These are phyloP conservation scores for Marasmius oreades DNA, from an alignment of 1,284 basidiomycete species.

Conservation along the genomic window DNA sequence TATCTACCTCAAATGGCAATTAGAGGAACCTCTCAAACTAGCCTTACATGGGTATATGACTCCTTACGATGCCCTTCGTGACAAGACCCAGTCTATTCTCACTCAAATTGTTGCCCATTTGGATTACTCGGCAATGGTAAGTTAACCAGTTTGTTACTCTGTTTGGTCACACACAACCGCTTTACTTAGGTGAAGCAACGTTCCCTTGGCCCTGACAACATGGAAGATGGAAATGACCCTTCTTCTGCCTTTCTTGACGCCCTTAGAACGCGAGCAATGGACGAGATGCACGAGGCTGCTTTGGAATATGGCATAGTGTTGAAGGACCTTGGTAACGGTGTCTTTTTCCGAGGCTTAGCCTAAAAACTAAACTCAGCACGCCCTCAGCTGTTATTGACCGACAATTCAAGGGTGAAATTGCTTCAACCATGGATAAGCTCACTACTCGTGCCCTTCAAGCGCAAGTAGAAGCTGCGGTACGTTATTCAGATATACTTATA, in stretches of 20 bases:
- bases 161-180: neutral
- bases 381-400: constrained; percentile 71
- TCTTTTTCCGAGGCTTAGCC: neutral
- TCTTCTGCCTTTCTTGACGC: constrained; percentile 78
- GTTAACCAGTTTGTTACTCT: neutral
- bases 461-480: constrained; percentile 77
- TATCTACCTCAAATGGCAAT: constrained; percentile 80
- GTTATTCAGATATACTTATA: constrained; percentile 20
- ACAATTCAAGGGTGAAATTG: constrained; percentile 81
- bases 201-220: constrained; percentile 67
- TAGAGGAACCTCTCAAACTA: constrained; percentile 73
- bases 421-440: constrained; percentile 77
- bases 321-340: constrained; percentile 63
- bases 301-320: constrained; percentile 76
- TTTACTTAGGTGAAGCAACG: constrained; percentile 66
- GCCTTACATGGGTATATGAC: constrained; percentile 78
- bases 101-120: constrained; percentile 79
- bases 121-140: constrained; percentile 38
- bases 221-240: constrained; percentile 64
- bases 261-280: constrained; percentile 76
- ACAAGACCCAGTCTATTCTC: constrained; percentile 80
- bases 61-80: constrained; percentile 75
- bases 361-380: neutral
- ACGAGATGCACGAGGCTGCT: constrained; percentile 75
- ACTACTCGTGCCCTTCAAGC: constrained; percentile 78